Conservation (phyloP, 129 eudicot genomes). For the Apium graveolens region DNA sequence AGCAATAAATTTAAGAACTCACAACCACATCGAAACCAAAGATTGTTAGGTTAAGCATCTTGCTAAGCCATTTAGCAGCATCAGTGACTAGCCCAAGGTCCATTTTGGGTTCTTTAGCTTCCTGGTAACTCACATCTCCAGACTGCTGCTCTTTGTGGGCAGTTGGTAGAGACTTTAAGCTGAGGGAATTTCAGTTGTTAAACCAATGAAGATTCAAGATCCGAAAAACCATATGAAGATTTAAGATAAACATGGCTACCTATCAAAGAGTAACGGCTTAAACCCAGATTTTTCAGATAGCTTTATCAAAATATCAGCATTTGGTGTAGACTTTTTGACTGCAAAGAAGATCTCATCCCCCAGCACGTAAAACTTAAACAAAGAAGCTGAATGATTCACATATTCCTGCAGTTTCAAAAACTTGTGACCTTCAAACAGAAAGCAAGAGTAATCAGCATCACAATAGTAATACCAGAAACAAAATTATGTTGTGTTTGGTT, state of each 20-base stretch:
- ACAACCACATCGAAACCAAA: slow-evolving; percentile 99
- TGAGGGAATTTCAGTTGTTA: slow-evolving; percentile 17
- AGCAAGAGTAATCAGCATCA: not conserved
- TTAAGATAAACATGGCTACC: slow-evolving; percentile 30
- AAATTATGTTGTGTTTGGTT: not conserved
- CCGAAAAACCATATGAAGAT: not conserved
- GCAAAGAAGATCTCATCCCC: slow-evolving; percentile 68
- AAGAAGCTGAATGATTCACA: slow-evolving; percentile 77
- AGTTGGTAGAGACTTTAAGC: slow-evolving; percentile 83
- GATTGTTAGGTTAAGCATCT: slow-evolving; percentile 74
- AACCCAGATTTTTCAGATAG: slow-evolving; percentile 35
- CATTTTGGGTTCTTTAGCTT: slow-evolving; percentile 27
- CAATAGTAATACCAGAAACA: not conserved
- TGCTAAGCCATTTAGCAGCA: slow-evolving; percentile 80
- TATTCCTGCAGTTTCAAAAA: slow-evolving; percentile 67
- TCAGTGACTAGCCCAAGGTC: slow-evolving; percentile 69
- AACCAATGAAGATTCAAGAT: not conserved
- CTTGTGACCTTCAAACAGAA: not conserved
- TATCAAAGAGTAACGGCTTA: slow-evolving; percentile 77
- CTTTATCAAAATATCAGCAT: slow-evolving; percentile 54
- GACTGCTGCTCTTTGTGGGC: slow-evolving; percentile 34
- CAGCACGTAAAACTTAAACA: slow-evolving; percentile 79
- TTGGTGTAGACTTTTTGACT: slow-evolving; percentile 75
- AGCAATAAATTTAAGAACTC: slow-evolving; percentile 20
- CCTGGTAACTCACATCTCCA: slow-evolving; percentile 19